These are phyloP conservation scores for Thecaphora frezii DNA, from an alignment of 1,284 basidiomycete species.

Conservation along the genomic window DNA sequence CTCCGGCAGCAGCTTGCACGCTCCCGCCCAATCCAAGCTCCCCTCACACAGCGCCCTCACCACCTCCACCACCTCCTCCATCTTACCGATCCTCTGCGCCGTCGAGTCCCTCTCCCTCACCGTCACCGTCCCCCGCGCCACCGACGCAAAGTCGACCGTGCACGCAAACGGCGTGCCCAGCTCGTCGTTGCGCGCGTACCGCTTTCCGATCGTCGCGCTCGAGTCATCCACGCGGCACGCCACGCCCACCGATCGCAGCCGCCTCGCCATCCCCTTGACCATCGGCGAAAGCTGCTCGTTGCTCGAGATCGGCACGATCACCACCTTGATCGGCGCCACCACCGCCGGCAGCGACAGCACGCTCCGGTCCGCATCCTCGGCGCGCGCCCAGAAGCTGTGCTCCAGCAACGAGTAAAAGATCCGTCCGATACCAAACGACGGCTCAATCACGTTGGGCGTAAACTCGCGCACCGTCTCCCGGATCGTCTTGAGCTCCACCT, in stretches of 20 bases:
- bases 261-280: slow-evolving; percentile 81
- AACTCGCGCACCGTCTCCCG: slow-evolving; percentile 93
- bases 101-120: slow-evolving; percentile 84
- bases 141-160: slow-evolving; percentile 96
- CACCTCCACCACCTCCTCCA: slow-evolving; percentile 84
- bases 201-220: slow-evolving; percentile 89
- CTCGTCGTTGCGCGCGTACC: slow-evolving; percentile 97
- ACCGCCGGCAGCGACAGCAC: slow-evolving; percentile 85
- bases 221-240: slow-evolving; percentile 94
- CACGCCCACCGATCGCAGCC: slow-evolving; percentile 83
- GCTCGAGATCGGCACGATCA: slow-evolving; percentile 92
- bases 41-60: slow-evolving; percentile 63
- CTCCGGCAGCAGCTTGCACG: slow-evolving; percentile 71
- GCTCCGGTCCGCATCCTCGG: slow-evolving; percentile 66
- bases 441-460: slow-evolving; percentile 96
- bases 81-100: slow-evolving; percentile 83
- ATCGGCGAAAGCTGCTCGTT: slow-evolving; percentile 82
- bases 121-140: slow-evolving; percentile 61
- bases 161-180: slow-evolving; percentile 95
- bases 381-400: slow-evolving; percentile 93
- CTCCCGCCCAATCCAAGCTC: slow-evolving; percentile 71
- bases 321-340: slow-evolving; percentile 93
- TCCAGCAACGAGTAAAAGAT: slow-evolving; percentile 93
- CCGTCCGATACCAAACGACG: slow-evolving; percentile 95
- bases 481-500: slow-evolving; percentile 80